These are phyloP conservation scores for Pelargonium myrrhifolium DNA, from an alignment of 441 rosid species.

Conservation along the genomic window DNA sequence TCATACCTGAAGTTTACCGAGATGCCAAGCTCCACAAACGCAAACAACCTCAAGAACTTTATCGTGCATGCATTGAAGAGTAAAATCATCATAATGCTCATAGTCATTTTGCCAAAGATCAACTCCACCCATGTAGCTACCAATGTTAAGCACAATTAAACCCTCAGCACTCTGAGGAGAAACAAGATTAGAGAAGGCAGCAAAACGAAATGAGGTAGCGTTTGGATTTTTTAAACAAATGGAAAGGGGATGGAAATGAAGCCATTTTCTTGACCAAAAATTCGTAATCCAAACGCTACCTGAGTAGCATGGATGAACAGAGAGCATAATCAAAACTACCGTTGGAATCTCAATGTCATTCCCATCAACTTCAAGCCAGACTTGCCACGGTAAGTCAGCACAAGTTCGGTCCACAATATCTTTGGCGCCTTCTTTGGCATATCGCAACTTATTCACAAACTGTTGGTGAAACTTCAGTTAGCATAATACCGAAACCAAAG, in stretches of 20 bases:
- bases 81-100: conserved; percentile 55
- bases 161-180: conserved; percentile 54
- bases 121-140: conserved; percentile 77
- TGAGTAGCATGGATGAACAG: neutral
- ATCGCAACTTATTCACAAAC: conserved; percentile 67
- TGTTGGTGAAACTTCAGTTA: conserved; percentile 23
- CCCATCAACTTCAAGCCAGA: conserved; percentile 72
- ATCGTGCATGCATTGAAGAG: conserved; percentile 53
- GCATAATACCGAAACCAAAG: conserved; percentile 8
- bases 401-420: conserved; percentile 71
- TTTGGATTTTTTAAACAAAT: conserved; percentile 1
- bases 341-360: conserved; percentile 53
- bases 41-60: conserved; percentile 58
- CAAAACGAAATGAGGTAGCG: neutral
- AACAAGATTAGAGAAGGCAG: conserved; percentile 11
- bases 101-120: conserved; percentile 70
- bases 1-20: conserved; percentile 63
- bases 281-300: no score
- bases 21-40: conserved; percentile 69
- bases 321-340: conserved; percentile 24
- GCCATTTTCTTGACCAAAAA: neutral
- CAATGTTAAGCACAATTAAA: conserved; percentile 56
- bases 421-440: conserved; percentile 72
- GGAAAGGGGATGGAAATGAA: neutral
- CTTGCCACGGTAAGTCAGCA: conserved; percentile 70